Base-by-base conservation (phyloP, 441 rosid species). In the Euphorbia celastroides region DNA sequence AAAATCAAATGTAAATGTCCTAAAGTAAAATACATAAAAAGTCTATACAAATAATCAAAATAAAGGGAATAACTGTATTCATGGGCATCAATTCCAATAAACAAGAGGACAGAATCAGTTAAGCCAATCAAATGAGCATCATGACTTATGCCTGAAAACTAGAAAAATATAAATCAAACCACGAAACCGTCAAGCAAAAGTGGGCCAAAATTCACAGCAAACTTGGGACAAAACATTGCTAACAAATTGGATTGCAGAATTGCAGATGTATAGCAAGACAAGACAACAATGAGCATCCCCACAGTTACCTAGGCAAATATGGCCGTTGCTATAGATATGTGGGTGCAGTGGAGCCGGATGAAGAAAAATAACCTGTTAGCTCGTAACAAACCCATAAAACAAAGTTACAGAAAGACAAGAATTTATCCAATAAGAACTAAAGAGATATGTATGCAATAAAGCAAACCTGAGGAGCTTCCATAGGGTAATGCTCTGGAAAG, bases 401-500 rank as follows among this genome's bases (percentile, higher is more conserved):
- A 57, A 11, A 32, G 31, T 41, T 31, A 64, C 28, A 22, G 72
- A 25, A 56, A 59, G 32, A 19, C 3, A 14, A 60, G 51, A 14
- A 54, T 1, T 25, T n/a, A 42, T 11, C n/a, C 22, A 28, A 68
- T 3, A 28, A 32, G 51, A 64, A n/a, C 12, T 7, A 30, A 19
- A n/a, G 0, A 30, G 57, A 50, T 19, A 64, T 19, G 3, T n/a
- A 48, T 19, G 42, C 13, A 27, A 50, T 28, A n/a, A 26, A 11
- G 23, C 69, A 72, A 36, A 90, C 98, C 96, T 94, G 98, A 42
- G 99, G 99, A 26, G 98, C 97, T 81, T 94, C 99, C 99, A 94
- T 94, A 14, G 98, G 99, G 74, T 94, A 94, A 79, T 94, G 97
- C 80, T 91, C 97, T 57, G 99, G 98, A 65, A 92, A 94, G 57